A percentile compares a stretch with the other conserved stretches of the same genome.
Evolutionary conservation across 441 rosid species (phyloP).

Genomic region (Populus hybrid): DNA sequence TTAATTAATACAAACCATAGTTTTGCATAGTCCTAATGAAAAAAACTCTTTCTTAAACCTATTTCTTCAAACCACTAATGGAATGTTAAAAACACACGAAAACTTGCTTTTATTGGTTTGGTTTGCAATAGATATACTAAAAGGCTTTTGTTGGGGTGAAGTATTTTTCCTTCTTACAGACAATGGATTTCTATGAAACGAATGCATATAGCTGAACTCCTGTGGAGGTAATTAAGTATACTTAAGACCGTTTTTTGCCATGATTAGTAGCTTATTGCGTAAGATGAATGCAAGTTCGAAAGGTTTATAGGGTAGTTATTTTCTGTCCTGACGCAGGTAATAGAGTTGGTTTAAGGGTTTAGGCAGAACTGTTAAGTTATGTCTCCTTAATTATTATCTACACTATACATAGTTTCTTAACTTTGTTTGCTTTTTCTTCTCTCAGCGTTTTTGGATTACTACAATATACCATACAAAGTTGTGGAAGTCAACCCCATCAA

Average conservation of each 20-base stretch:
- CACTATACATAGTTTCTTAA: background rate
- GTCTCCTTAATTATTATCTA: background rate
- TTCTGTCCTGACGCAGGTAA: background rate
- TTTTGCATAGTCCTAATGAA: no score
- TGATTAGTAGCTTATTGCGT: background rate
- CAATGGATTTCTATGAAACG: background rate
- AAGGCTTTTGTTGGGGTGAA: background rate
- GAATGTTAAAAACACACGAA: no score
- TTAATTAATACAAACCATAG: no score
- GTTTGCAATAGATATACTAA: background rate
- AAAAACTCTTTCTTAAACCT: no score
- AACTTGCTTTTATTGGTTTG: no score
- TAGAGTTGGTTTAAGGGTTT: background rate
- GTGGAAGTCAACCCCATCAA: slow-evolving; percentile 90
- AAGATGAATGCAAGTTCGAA: background rate
- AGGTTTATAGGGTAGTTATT: background rate
- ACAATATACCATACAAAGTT: slow-evolving; percentile 76
- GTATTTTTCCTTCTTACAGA: background rate
- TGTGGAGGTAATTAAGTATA: background rate
- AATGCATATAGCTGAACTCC: background rate
- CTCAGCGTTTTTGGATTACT: slow-evolving; percentile 84
- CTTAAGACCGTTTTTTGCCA: background rate
- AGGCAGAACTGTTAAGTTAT: background rate
- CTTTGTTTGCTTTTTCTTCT: background rate
- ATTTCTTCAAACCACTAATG: no score